Conservation (phyloP, 768 basidiomycete species). For the Dacryopinax primogenitus region DNA sequence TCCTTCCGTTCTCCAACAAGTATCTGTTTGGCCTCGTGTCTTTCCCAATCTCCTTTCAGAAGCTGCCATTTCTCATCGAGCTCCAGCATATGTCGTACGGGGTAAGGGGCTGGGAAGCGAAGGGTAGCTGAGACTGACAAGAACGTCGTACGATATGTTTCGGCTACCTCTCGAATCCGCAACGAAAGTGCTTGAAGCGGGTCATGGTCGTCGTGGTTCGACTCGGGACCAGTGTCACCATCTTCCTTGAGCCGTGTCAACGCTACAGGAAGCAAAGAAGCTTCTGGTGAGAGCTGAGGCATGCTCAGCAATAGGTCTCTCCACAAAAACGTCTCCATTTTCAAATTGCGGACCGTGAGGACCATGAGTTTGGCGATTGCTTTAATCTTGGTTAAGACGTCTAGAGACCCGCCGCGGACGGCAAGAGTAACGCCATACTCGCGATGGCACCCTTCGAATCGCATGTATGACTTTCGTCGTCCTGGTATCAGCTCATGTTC, state of each 20-base stretch:
- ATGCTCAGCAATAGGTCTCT: conserved; percentile 73
- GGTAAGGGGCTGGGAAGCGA: conserved; percentile 83
- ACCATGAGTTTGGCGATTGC: conserved; percentile 84
- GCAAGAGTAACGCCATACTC: conserved; percentile 94
- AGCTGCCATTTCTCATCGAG: conserved; percentile 63
- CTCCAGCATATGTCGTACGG: conserved; percentile 75
- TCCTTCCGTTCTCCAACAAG: conserved; percentile 12
- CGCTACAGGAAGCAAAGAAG: conserved; percentile 21
- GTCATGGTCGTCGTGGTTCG: conserved; percentile 23
- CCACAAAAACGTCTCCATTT: conserved; percentile 89
- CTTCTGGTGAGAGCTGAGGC: conserved; percentile 51
- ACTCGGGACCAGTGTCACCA: not conserved
- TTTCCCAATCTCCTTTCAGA: conserved; percentile 70
- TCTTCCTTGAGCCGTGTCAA: not conserved
- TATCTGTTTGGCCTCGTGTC: conserved; percentile 42
- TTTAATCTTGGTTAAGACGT: conserved; percentile 73
- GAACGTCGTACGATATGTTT: conserved; percentile 72
- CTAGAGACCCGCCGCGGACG: conserved; percentile 72
- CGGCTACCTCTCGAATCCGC: conserved; percentile 68
- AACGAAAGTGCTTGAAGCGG: conserved; percentile 56
- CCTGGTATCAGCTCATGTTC: conserved; percentile 93
- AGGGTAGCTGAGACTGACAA: conserved; percentile 90
- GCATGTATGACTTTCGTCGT: conserved; percentile 88
- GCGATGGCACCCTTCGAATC: conserved; percentile 87
- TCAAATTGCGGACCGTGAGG: conserved; percentile 84